Evolutionary conservation across 768 basidiomycete genomes (phyloP).

Genomic region (Phylloporus scabripes): DNA sequence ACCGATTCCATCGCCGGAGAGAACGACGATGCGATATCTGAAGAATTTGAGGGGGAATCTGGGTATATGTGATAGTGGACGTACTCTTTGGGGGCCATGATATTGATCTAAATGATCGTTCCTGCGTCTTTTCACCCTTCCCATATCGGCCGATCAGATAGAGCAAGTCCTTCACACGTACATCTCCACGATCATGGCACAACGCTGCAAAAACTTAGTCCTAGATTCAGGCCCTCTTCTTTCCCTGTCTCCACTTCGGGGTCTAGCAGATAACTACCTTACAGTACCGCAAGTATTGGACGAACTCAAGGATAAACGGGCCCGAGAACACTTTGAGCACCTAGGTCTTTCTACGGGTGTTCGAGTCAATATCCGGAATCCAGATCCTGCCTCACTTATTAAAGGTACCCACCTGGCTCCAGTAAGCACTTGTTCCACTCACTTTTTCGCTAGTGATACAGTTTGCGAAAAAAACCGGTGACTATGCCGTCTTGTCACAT

Average conservation of each 20-base stretch:
- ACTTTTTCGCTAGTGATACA: conserved; percentile 60
- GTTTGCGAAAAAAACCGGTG: conserved; percentile 93
- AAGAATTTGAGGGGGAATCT: conserved; percentile 2
- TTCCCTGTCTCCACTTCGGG: conserved; percentile 83
- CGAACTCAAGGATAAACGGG: conserved; percentile 85
- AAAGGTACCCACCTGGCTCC: conserved; percentile 40
- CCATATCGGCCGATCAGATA: neutral
- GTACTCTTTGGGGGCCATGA: conserved; percentile 43
- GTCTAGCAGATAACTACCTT: conserved; percentile 77
- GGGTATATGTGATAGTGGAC: conserved; percentile 12
- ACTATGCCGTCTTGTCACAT: conserved; percentile 86
- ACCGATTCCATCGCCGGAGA: conserved; percentile 99
- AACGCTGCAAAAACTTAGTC: conserved; percentile 71
- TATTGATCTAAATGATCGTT: conserved; percentile 10
- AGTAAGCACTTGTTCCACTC: conserved; percentile 10
- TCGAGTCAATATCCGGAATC: conserved; percentile 61
- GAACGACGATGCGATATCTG: conserved; percentile 83
- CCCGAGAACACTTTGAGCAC: conserved; percentile 79
- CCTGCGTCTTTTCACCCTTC: too few species aligned
- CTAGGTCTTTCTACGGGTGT: conserved; percentile 74
- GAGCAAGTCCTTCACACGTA: conserved; percentile 9
- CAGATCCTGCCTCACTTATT: conserved; percentile 63
- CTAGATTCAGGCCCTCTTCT: conserved; percentile 93
- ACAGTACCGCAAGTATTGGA: conserved; percentile 88
- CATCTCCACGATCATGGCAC: conserved; percentile 22